Base-by-base conservation (phyloP, 495 filamentous ascomycete species). In the Neurospora sp. region DNA sequence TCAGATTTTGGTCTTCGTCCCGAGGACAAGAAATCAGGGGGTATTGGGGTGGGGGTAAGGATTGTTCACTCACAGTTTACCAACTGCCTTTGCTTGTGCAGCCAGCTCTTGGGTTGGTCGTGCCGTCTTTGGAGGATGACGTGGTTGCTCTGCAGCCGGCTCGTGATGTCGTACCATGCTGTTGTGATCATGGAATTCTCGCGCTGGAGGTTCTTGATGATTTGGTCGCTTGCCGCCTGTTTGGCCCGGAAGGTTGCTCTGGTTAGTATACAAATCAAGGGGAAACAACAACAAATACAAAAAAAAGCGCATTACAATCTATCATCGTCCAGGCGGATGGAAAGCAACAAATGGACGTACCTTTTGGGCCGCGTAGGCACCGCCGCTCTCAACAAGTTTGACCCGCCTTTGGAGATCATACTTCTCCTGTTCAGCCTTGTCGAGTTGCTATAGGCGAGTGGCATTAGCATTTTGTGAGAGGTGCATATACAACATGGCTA, bases 81-180 rank as follows among this genome's bases (percentile, higher is more conserved):
- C 76, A 89, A 84, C 79, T 87, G 90, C 81, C 94, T 86, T 84
- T 98, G 95, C 83, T 91, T 94, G 69, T 93, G 93, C 47, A 98
- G 81, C 94, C 94, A 98, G 77, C 94, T 95, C 80, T 88, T 90
- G 40, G 93, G 93, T 53, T 88, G 87, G 77, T 98, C 93, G 68
- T 89, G 87, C 75, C 92, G 85, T 78, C 89, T 85, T 80, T 88
- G 91, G 76, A 94, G 81, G 22, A 91, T 89, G 68, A 97, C 91
- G 75, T 91, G 93, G 81, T 94, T 97, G 81, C 91, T 94, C 82
- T 98, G 94, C 74, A 97, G 80, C 45, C 95, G 87, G 77, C 87
- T 89, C 16, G 93, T 87, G 47, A 98, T 87, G 75, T 97, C 93
- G 81, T 97, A 97, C 93, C 93, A 99, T 12, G 96, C 94, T 4